Conservation (phyloP, 768 basidiomycete species). For the Auricularia sp. region DNA sequence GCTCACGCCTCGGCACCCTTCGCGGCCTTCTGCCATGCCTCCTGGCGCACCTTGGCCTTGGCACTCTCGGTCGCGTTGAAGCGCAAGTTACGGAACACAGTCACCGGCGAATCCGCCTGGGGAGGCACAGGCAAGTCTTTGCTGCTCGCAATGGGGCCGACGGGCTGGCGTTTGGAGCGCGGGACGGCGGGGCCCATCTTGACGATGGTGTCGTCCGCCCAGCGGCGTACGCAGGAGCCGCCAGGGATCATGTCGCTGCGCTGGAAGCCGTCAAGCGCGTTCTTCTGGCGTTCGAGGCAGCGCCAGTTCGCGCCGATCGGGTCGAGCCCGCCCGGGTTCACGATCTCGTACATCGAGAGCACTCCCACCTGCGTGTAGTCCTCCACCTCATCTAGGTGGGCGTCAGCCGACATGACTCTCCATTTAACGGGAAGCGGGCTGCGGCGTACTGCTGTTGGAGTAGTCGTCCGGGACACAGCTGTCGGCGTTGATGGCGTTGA, state of each 20-base stretch:
- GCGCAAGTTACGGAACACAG: not conserved
- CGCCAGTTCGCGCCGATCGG: constrained; percentile 1
- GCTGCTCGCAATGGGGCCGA: not conserved
- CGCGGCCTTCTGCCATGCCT: not conserved
- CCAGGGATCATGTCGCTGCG: not conserved
- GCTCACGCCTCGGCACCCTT: not conserved
- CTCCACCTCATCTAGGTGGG: not conserved
- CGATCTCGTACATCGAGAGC: not conserved
- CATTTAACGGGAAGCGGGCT: not conserved
- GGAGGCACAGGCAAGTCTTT: not conserved
- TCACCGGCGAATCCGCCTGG: not conserved
- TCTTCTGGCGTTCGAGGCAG: not conserved
- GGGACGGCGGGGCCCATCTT: not conserved
- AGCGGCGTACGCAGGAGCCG: not conserved
- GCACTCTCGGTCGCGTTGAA: not conserved
- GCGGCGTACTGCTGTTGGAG: not conserved
- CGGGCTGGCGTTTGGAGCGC: not conserved
- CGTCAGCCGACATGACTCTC: not conserved
- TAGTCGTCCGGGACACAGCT: not conserved
- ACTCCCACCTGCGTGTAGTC: constrained; percentile 1
- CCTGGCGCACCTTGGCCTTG: not conserved
- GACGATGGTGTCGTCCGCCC: not conserved
- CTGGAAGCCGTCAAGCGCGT: not conserved
- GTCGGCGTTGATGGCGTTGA: not conserved
- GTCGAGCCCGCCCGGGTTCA: not conserved